Base-by-base conservation (phyloP, 2,329 filamentous ascomycete genomes). In the Epicoccum sorghinum region DNA sequence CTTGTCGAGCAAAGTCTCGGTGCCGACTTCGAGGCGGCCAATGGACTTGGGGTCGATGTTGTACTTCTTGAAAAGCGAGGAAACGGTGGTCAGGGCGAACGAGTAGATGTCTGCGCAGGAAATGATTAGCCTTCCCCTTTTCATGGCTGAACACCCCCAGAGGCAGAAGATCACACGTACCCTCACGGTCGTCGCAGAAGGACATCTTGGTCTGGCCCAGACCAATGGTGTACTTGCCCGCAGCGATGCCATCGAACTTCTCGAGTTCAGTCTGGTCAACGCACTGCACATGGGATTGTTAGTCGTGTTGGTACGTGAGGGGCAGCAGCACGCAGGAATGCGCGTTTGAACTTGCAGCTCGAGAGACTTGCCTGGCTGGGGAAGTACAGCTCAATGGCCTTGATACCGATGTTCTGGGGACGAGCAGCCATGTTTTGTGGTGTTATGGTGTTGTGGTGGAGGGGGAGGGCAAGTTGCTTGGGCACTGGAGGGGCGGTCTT, bases 131-230 rank as follows among this genome's bases (percentile, higher is more conserved):
- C 42, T 48, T 38, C 42, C 40, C 52, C 30, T 30, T 40, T 44
- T 38, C 42, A 13, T 9, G 6, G 27, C 8, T 14, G 23, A 36
- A 24, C 12, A 23, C 33, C 36, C 35, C 8, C n/a, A 29, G 25
- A 22, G 24, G 33, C 36, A 22, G 36, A 24, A 29, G 29, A 18
- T 32, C 55, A 25, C n/a, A 64, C 65, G 62, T 61, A 80, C 78
- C 78, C 75, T 82, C 80, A 57, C 80, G 75, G 69, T 82, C 80
- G 70, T 82, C 79, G 70, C 80, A 82, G 73, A 82, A 82, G 74
- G 78, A 80, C 80, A 82, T 82, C 70, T 79, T 80, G 61, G 79
- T 82, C 75, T 82, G 80, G 65, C 80, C 80, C 57, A 82, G 78
- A 56, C 80, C 80, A 73, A 82, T 82, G 47, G 80, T 82, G 75